phyloP scores from a whole-genome alignment of 768 basidiomycete species.

The Artomyces pyxidatus region DNA sequence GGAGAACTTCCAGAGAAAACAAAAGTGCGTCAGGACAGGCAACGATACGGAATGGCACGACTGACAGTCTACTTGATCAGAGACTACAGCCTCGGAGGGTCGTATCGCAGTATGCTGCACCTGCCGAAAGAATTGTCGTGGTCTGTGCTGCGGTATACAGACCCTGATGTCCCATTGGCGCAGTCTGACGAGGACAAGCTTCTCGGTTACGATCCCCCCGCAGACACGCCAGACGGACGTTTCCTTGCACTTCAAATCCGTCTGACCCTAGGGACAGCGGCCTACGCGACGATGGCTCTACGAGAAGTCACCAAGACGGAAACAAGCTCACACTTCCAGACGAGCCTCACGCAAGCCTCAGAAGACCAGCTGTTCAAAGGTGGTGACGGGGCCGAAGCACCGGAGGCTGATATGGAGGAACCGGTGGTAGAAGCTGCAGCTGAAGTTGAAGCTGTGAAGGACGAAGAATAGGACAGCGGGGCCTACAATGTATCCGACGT shows the following conservation, averaged over 20 bases:
- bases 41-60: neutral
- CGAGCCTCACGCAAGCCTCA: slow-evolving; percentile 61
- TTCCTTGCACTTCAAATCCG: slow-evolving; percentile 85
- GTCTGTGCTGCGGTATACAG: slow-evolving; percentile 80
- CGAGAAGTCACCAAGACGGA: slow-evolving; percentile 93
- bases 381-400: slow-evolving; percentile 26
- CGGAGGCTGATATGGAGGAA: slow-evolving; percentile 24
- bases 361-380: slow-evolving; percentile 81
- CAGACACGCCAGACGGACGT: slow-evolving; percentile 59
- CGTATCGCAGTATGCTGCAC: slow-evolving; percentile 89
- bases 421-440: slow-evolving; percentile 5
- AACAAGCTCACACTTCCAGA: slow-evolving; percentile 88
- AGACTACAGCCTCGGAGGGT: slow-evolving; percentile 88
- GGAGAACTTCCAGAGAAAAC: slow-evolving; percentile 81
- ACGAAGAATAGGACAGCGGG: neutral
- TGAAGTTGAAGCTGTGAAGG: slow-evolving; percentile 1
- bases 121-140: slow-evolving; percentile 76
- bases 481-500: too few relatives aligned
- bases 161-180: slow-evolving; percentile 85
- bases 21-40: slow-evolving; percentile 50
- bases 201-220: slow-evolving; percentile 71
- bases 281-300: slow-evolving; percentile 97
- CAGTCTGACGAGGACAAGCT: slow-evolving; percentile 95
- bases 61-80: slow-evolving; percentile 33
- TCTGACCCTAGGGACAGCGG: slow-evolving; percentile 79